A percentile compares a stretch with the other conserved stretches of the same genome.
Evolutionary conservation across 495 filamentous ascomycete genomes (phyloP).

Genomic region (Penicillium malachiteum): DNA sequence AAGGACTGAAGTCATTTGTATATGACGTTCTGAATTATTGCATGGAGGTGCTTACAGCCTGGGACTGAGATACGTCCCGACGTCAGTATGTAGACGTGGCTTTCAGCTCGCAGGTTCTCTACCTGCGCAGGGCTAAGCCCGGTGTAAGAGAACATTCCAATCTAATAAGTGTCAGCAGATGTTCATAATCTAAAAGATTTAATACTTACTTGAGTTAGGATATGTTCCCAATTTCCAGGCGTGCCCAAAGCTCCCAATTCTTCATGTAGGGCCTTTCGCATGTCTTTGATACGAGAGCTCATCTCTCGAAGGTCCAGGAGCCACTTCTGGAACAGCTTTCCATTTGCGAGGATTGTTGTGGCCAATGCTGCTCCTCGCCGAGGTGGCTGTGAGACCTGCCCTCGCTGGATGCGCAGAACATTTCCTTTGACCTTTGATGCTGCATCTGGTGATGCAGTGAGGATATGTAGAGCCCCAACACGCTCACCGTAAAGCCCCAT

Average conservation of each 20-base stretch:
- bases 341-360: neutral
- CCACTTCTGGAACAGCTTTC: constrained; percentile 1
- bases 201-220: neutral
- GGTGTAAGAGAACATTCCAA: constrained; percentile 8
- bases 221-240: constrained; percentile 7
- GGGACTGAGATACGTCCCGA: constrained; percentile 7
- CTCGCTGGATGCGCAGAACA: constrained; percentile 2
- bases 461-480: constrained; percentile 2
- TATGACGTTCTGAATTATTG: neutral
- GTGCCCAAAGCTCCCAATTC: constrained; percentile 4
- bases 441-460: constrained; percentile 3
- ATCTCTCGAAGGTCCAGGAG: neutral
- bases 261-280: constrained; percentile 3
- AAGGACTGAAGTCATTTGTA: neutral
- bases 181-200: neutral
- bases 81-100: constrained; percentile 7
- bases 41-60: neutral
- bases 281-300: constrained; percentile 6
- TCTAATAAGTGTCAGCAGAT: neutral
- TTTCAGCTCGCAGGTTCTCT: neutral
- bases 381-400: constrained; percentile 6
- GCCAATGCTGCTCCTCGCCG: constrained; percentile 1
- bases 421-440: constrained; percentile 3
- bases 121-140: constrained; percentile 1
- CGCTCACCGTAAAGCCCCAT: neutral